Percentiles rank a stretch among this genome's conserved stretches.
phyloP scores from a whole-genome alignment of 2,329 filamentous ascomycete genomes.

The Colletotrichum sp. region DNA sequence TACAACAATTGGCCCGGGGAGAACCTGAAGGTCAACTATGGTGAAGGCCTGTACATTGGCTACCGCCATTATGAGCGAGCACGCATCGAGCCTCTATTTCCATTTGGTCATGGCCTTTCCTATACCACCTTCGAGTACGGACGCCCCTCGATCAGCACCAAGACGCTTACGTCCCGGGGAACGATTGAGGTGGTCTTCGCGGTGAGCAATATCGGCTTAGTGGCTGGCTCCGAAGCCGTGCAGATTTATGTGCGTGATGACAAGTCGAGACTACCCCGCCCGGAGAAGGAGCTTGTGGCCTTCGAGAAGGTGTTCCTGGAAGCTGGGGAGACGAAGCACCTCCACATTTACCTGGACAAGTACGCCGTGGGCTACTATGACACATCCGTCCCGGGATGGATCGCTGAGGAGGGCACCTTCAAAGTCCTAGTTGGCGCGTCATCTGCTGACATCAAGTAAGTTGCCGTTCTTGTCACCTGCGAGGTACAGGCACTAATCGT shows the following conservation, averaged over 20 bases:
- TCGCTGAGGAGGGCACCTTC: conserved; percentile 69
- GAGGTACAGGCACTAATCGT: neutral
- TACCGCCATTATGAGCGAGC: conserved; percentile 75
- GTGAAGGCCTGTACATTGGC: conserved; percentile 75
- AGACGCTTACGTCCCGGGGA: conserved; percentile 41
- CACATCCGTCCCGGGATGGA: conserved; percentile 61
- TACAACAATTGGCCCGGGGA: conserved; percentile 78
- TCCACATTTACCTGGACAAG: conserved; percentile 51
- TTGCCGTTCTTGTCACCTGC: neutral
- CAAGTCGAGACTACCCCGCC: conserved; percentile 66
- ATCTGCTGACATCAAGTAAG: conserved; percentile 58
- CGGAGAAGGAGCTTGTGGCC: conserved; percentile 73
- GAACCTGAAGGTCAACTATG: conserved; percentile 70
- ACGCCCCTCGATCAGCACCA: conserved; percentile 52
- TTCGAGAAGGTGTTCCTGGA: conserved; percentile 69
- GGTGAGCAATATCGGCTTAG: conserved; percentile 59
- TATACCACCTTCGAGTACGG: conserved; percentile 75
- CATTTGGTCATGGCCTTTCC: conserved; percentile 76
- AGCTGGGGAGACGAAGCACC: conserved; percentile 58
- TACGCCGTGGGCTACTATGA: conserved; percentile 68
- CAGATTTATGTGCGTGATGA: conserved; percentile 72
- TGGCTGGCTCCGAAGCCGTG: conserved; percentile 66
- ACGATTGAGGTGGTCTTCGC: conserved; percentile 51
- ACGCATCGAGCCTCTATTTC: conserved; percentile 65
- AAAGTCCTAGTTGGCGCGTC: conserved; percentile 66